Conservation (phyloP, 169 alveolate genomes). For the Plasmodium fragile region DNA sequence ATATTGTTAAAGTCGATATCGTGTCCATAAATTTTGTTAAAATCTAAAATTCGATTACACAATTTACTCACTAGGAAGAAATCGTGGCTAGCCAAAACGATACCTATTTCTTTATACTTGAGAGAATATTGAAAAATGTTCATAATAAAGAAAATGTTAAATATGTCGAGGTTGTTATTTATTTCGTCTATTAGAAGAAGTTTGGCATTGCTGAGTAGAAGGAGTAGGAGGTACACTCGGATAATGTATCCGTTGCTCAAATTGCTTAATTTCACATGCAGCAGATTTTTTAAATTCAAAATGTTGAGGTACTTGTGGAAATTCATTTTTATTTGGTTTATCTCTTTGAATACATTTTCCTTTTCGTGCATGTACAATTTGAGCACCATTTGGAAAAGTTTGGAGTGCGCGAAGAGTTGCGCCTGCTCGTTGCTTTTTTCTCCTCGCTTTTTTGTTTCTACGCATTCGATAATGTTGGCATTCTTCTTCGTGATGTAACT, state of each 20-base stretch:
- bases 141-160: constrained; percentile 75
- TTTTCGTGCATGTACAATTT: constrained; percentile 54
- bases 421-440: not conserved
- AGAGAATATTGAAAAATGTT: constrained; percentile 56
- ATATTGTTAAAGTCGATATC: constrained; percentile 47
- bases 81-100: constrained; percentile 72
- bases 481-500: not conserved
- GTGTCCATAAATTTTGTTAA: constrained; percentile 44
- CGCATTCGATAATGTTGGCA: not conserved
- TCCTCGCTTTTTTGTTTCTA: not conserved
- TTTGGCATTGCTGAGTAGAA: constrained; percentile 77
- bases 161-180: constrained; percentile 83
- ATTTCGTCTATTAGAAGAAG: constrained; percentile 84
- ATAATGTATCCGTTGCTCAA: constrained; percentile 85
- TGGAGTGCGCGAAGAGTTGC: constrained; percentile 12
- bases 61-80: constrained; percentile 61
- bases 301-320: constrained; percentile 75
- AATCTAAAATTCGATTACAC: constrained; percentile 63
- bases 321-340: constrained; percentile 59
- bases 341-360: constrained; percentile 51
- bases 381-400: constrained; percentile 17
- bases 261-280: constrained; percentile 68
- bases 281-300: constrained; percentile 77
- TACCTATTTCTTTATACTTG: constrained; percentile 53
- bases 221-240: constrained; percentile 78